Conservation (phyloP, 2,329 filamentous ascomycete genomes). For the Coleophoma crateriformis region DNA sequence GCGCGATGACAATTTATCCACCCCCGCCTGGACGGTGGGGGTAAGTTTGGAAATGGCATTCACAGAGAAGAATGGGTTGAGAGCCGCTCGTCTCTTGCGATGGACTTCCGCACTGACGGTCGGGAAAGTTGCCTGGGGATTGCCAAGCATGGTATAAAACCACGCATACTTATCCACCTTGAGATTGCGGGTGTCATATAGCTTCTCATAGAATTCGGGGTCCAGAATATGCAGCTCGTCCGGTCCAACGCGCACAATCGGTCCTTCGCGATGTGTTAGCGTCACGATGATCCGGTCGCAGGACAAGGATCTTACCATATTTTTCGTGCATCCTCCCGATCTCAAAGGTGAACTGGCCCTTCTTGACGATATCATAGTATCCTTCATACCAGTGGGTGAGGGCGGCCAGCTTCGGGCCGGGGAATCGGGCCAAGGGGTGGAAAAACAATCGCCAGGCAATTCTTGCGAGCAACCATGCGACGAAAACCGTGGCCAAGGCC, state of each 20-base stretch:
- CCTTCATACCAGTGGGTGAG: conserved; percentile 7
- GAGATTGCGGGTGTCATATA: conserved; percentile 9
- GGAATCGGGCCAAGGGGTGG: conserved; percentile 10
- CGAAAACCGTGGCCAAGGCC: not conserved
- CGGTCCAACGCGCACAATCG: conserved; percentile 22
- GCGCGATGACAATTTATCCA: conserved; percentile 10
- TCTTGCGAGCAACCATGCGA: not conserved
- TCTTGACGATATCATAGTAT: conserved; percentile 6
- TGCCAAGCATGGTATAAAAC: conserved; percentile 9
- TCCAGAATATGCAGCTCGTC: conserved; percentile 21
- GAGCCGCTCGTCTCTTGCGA: conserved; percentile 5
- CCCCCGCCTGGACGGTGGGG: conserved; percentile 15
- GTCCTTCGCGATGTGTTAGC: conserved; percentile 6
- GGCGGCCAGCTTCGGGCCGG: conserved; percentile 12
- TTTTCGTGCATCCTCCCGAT: conserved; percentile 9
- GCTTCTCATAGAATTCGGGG: conserved; percentile 15
- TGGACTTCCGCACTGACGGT: conserved; percentile 8
- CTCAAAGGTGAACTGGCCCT: conserved; percentile 4
- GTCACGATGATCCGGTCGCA: not conserved
- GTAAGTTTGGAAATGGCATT: conserved; percentile 18
- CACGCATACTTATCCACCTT: conserved; percentile 12
- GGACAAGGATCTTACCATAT: conserved; percentile 6
- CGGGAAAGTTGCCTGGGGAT: conserved; percentile 8
- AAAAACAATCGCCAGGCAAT: conserved; percentile 9
- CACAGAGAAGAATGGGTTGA: conserved; percentile 13